Evolutionary conservation across 2,329 filamentous ascomycete genomes (phyloP).

Genomic region (Fusarium veterinarium): DNA sequence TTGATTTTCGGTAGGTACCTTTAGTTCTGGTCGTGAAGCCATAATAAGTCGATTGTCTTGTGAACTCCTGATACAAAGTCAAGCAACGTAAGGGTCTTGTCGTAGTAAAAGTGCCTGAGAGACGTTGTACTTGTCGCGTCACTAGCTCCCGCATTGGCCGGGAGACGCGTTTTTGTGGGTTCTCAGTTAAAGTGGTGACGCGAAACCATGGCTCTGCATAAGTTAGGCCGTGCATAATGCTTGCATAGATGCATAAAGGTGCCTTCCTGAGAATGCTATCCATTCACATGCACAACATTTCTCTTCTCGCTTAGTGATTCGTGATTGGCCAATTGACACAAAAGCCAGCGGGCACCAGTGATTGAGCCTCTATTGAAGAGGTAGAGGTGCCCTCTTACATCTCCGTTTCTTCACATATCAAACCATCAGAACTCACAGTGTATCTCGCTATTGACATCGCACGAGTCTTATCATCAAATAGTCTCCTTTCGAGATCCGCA

Average conservation of each 20-base stretch:
- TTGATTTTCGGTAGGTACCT: conserved; percentile 58
- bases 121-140: conserved; percentile 40
- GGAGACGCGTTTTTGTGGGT: conserved; percentile 45
- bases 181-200: conserved; percentile 44
- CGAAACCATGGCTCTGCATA: conserved; percentile 25
- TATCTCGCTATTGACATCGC: not conserved
- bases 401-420: not conserved
- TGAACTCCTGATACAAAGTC: conserved; percentile 14
- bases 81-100: conserved; percentile 6
- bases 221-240: accelerated
- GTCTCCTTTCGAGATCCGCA: not conserved
- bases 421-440: not conserved
- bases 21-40: conserved; percentile 78
- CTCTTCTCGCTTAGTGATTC: not conserved
- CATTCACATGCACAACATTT: not conserved
- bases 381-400: too few species aligned
- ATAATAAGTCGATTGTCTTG: conserved; percentile 56
- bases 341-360: not conserved
- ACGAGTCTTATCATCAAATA: not conserved
- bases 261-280: not conserved
- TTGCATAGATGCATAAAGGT: not conserved
- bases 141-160: conserved; percentile 33
- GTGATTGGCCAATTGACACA: not conserved
- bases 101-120: conserved; percentile 10
- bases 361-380: not conserved